Conservation (phyloP, 73 alveolate genomes). For the Blepharisma stoltei region DNA sequence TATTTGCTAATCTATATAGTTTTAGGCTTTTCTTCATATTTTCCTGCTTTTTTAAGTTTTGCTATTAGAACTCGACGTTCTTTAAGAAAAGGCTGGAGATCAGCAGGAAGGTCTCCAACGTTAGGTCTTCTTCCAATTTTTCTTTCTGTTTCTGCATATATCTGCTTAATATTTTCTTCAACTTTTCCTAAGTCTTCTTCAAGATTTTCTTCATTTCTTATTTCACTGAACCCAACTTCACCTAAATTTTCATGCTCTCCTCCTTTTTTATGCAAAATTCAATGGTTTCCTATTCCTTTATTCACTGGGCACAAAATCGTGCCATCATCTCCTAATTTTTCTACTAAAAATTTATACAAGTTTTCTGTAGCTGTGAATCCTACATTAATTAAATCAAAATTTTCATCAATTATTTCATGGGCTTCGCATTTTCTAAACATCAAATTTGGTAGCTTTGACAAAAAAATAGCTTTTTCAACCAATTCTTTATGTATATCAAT, state of each 20-base stretch:
- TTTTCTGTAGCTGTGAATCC: conserved; percentile 4
- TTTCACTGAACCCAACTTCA: conserved; percentile 21
- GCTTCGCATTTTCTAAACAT: conserved; percentile 18
- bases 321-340: not conserved
- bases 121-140: not conserved
- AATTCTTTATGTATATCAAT: conserved; percentile 16
- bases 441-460: not conserved
- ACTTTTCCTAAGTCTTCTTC: not conserved
- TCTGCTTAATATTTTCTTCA: conserved; percentile 4
- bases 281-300: not conserved
- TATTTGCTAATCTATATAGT: no score
- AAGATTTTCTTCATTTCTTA: not conserved
- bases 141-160: conserved; percentile 14
- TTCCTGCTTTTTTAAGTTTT: not conserved
- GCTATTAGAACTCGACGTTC: not conserved
- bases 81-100: not conserved
- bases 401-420: conserved; percentile 21
- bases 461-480: not conserved
- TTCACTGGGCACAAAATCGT: not conserved
- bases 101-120: not conserved
- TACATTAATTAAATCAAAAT: not conserved
- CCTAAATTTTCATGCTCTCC: not conserved
- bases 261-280: not conserved
- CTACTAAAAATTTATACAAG: not conserved
- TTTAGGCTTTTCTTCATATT: not conserved